A percentile compares a stretch with the other conserved stretches of the same genome.
Evolutionary conservation across 2,329 filamentous ascomycete genomes (phyloP).

Genomic region (Chaetomiaceae sp.): DNA sequence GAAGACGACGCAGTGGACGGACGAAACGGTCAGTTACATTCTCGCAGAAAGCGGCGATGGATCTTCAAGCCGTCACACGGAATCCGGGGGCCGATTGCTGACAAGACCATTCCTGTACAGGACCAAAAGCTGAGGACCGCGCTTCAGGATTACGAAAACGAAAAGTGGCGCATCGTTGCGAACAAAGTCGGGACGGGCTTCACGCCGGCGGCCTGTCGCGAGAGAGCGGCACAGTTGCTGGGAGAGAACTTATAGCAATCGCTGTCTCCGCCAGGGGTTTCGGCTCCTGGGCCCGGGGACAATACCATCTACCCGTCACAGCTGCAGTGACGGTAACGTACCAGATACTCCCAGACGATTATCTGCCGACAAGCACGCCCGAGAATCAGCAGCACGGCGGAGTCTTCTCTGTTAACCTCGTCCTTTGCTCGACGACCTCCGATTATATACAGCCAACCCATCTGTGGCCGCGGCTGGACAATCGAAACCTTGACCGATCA

Average conservation of each 20-base stretch:
- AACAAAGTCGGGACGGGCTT: conserved; percentile 88
- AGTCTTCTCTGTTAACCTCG: no score
- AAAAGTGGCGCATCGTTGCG: conserved; percentile 88
- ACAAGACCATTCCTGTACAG: conserved; percentile 36
- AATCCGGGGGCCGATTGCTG: background rate
- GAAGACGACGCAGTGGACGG: conserved; percentile 88
- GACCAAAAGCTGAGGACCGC: conserved; percentile 70
- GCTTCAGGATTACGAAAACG: conserved; percentile 79
- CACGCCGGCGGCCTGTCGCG: conserved; percentile 78
- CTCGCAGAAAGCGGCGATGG: background rate
- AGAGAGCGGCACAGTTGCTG: conserved; percentile 62
- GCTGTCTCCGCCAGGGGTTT: conserved; percentile 44
- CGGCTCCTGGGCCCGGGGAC: conserved; percentile 42
- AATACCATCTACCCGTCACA: conserved; percentile 38
- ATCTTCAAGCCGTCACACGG: background rate
- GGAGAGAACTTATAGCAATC: conserved; percentile 50
- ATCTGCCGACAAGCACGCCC: no score
- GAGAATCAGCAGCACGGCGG: no score
- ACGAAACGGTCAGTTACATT: conserved; percentile 65
- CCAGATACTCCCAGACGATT: no score
- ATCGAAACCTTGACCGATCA: no score
- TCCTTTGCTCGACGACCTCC: no score
- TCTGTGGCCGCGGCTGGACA: no score
- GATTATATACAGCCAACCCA: no score
- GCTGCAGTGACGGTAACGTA: conserved; percentile 17